Base-by-base conservation (phyloP, 176 grass and related monocot species). In the Rhynchospora breviuscula region DNA sequence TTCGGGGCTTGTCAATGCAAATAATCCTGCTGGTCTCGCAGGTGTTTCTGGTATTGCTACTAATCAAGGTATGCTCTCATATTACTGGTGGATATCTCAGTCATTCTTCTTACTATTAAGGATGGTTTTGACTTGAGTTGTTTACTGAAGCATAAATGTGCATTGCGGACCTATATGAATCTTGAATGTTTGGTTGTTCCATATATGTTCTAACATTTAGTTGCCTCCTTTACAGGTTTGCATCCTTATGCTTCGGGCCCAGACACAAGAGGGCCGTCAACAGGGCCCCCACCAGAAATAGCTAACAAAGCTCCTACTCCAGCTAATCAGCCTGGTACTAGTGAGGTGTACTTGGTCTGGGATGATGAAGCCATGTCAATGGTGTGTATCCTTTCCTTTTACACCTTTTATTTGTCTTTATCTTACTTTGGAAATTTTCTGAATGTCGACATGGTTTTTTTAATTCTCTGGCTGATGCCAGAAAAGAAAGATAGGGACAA, bases 331-430 rank as follows among this genome's bases (percentile, higher is more conserved):
- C 88, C 91, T 58, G 83, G 83, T 63, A 75, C 89, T 18, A 99
- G 87, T 85, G 97, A 99, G 84, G 97, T 96, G 25, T 96, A 96
- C 82, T 87, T 99, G 78, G 85, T 95, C 56, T 99, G 97, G 97
- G 97, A 96, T 89, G 97, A 99, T 62, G 97, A 99, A 84, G 97
- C 97, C 59, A 91, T 99, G 97, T 99, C 97, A 70, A 96, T 99
- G 97, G 97, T 95, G 88, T 58, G 35, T 48, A 35, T 80, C 15
- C 72, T 67, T 60, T 81, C n/a, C 72, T 78, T 23, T 48, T 25
- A 26, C 54, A n/a, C n/a, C 79, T 61, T 80, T 60, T 15, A 48
- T 49, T 25, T 51, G 44, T 67, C 87, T 21, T 65, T 87, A 13
- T 59, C 78, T 83, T 78, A 56, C 51, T 56, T 56, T n/a, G 2